phyloP scores from a whole-genome alignment of 805 yeast species.

The Saturnispora hagleri region DNA sequence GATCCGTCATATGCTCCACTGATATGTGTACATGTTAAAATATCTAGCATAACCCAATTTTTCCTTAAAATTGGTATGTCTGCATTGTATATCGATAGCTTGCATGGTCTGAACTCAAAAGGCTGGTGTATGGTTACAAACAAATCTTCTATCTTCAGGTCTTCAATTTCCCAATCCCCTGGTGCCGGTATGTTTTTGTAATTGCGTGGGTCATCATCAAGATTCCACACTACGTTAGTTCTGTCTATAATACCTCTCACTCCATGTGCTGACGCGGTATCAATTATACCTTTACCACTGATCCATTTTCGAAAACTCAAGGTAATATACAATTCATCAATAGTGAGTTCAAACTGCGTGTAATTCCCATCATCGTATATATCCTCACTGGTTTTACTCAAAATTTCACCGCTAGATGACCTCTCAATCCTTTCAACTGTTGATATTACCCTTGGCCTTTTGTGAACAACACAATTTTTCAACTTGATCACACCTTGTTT shows the following conservation, averaged over 20 bases:
- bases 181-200: conserved; percentile 65
- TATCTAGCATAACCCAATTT: conserved; percentile 89
- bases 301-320: conserved; percentile 81
- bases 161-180: conserved; percentile 90
- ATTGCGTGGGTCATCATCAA: conserved; percentile 73
- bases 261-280: conserved; percentile 73
- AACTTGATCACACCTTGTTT: conserved; percentile 76
- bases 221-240: conserved; percentile 75
- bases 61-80: conserved; percentile 72
- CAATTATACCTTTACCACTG: conserved; percentile 79
- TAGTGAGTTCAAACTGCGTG: conserved; percentile 88
- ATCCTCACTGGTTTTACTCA: conserved; percentile 12
- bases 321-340: conserved; percentile 75
- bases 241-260: conserved; percentile 90
- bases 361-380: conserved; percentile 80
- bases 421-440: conserved; percentile 27
- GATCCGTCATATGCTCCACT: conserved; percentile 93
- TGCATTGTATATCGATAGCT: conserved; percentile 80
- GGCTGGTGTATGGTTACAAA: conserved; percentile 80
- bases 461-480: conserved; percentile 75
- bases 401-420: conserved; percentile 7
- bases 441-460: conserved; percentile 53
- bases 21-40: conserved; percentile 72
- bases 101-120: conserved; percentile 67
- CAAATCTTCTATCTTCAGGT: conserved; percentile 75